Conservation (phyloP, 208 protist genomes). For the Tritrichomonas foetus region DNA sequence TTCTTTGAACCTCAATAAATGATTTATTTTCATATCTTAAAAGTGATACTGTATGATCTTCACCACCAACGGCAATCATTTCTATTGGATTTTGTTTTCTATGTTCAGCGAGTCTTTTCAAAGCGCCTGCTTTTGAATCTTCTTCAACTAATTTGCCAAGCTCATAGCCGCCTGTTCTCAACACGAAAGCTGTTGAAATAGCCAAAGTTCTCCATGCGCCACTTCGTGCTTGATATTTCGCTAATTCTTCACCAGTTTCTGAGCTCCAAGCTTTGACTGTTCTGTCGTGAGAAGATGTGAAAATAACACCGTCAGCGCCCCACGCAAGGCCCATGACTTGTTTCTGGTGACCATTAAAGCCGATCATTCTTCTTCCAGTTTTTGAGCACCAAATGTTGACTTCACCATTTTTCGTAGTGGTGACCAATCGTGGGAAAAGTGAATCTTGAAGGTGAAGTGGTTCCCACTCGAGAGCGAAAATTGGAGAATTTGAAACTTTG, state of each 20-base stretch:
- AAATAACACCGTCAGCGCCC: neutral
- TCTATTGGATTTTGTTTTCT: neutral
- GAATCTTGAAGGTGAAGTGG: conserved; percentile 5
- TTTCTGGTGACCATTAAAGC: neutral
- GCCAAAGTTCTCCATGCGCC: neutral
- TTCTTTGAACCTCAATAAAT: neutral
- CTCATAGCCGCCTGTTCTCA: neutral
- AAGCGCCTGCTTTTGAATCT: neutral
- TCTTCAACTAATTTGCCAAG: neutral
- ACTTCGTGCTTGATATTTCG: neutral
- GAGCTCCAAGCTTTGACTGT: neutral
- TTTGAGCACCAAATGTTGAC: neutral
- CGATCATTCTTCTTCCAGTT: neutral
- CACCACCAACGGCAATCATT: neutral
- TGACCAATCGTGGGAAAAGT: neutral
- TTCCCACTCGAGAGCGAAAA: conserved; percentile 12
- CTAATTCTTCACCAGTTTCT: neutral
- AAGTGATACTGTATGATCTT: neutral
- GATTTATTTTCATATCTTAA: neutral
- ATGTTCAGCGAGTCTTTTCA: neutral
- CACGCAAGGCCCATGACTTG: conserved; percentile 5
- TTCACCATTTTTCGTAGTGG: neutral
- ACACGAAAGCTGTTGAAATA: neutral
- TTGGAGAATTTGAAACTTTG: neutral
- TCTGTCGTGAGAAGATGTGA: neutral